phyloP scores from a whole-genome alignment of 1,139 yeast genomes.

The Blastobotrys persicus region DNA sequence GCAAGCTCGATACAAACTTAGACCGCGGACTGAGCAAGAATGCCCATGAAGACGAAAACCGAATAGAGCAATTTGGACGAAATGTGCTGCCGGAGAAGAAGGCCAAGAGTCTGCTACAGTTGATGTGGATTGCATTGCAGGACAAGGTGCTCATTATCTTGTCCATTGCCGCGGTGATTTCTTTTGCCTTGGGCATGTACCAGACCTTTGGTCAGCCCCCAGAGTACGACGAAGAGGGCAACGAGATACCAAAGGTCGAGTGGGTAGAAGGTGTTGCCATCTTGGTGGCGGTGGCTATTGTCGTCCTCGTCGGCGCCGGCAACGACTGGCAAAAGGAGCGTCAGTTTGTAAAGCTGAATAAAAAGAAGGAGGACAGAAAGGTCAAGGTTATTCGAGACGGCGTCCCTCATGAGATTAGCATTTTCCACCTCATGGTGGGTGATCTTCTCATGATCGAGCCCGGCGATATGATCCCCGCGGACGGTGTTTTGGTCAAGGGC shows the following conservation, averaged over 20 bases:
- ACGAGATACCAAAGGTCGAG: constrained; percentile 73
- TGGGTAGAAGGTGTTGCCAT: constrained; percentile 99
- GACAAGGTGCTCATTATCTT: constrained; percentile 87
- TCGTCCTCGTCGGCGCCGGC: constrained; percentile 87
- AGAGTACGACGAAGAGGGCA: constrained; percentile 73
- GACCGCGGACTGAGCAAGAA: constrained; percentile 32
- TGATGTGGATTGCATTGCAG: constrained; percentile 82
- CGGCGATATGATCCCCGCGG: constrained; percentile 93
- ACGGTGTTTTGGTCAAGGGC: constrained; percentile 73
- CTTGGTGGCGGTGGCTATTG: constrained; percentile 84
- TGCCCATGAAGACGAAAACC: constrained; percentile 24
- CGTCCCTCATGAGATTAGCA: constrained; percentile 62
- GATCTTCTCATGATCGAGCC: constrained; percentile 81
- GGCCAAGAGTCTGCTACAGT: constrained; percentile 60
- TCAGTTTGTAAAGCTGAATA: constrained; percentile 82
- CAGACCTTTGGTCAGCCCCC: constrained; percentile 87
- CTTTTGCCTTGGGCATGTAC: constrained; percentile 86
- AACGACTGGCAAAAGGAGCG: constrained; percentile 96
- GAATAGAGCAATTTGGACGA: constrained; percentile 50
- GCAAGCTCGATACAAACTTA: constrained; percentile 34
- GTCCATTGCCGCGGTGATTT: constrained; percentile 81
- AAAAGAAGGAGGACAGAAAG: constrained; percentile 74
- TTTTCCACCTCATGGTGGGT: constrained; percentile 80
- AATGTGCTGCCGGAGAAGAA: constrained; percentile 69
- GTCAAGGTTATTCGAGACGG: constrained; percentile 77